Base-by-base conservation (phyloP, 495 filamentous ascomycete species). In the Achaetomiella virescens region DNA sequence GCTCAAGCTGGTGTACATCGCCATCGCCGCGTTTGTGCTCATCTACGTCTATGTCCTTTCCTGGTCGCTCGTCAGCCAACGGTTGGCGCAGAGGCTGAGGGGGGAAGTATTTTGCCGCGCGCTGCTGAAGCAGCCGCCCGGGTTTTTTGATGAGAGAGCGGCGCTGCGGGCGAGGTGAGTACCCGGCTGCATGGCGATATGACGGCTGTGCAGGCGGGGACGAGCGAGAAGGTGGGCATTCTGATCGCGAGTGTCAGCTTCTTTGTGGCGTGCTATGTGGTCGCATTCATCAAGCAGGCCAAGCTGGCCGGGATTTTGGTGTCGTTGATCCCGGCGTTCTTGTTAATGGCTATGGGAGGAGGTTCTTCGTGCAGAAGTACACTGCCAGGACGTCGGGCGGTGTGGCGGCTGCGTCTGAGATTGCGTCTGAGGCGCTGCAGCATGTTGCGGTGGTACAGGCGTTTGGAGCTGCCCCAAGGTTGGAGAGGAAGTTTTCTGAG, bases 121-220 rank as follows among this genome's bases (percentile, higher is more conserved):
- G 27, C 75, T 87, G 12, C 75, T 76, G 6, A 82, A 86, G 61
- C 82, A 86, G 44, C 74, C 81, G 3, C 73, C 81, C 0, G n/a
- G n/a, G n/a, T 85, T 77, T 60, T 86, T 86, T 55, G 84, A 87
- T 48, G 73, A n/a, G n/a, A n/a, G n/a, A n/a, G n/a, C n/a, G n/a
- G n/a, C n/a, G n/a, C 80, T 2, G 69, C 79, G 0, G 78, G 81
- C 8, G 82, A 87, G 69, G 81, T 86, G n/a, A 75, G 82, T 5
- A 79, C 80, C 20, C 74, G 82, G 31, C 69, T 88, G 15, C 83
- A 73, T 35, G 73, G 71, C 44, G 84, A 88, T 57, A 80, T 85
- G 29, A 76, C 81, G 47, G 74, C 77, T 6, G 81, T 87, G 54
- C 81, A 77, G 31, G 78, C 77, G 0, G 84, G 84, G 21, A 85